phyloP scores from a whole-genome alignment of 441 rosid genomes.

The Euphorbia corollata region DNA sequence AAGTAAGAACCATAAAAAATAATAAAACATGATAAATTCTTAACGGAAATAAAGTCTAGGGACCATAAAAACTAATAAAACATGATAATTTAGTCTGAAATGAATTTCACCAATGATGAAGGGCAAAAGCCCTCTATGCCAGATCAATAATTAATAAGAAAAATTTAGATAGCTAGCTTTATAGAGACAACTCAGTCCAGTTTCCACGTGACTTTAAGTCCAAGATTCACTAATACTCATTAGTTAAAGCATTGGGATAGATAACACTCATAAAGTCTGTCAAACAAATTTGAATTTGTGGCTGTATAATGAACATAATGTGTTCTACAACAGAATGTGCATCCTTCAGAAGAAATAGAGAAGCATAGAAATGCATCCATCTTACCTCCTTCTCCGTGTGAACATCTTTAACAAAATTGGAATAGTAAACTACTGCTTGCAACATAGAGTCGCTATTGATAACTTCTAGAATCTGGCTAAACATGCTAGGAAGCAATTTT shows the following conservation, averaged over 20 bases:
- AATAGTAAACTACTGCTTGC: slow-evolving; percentile 66
- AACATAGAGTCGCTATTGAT: slow-evolving; percentile 62
- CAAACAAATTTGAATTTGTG: not conserved
- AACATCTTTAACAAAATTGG: slow-evolving; percentile 69
- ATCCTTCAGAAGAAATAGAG: not conserved
- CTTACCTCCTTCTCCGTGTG: slow-evolving; percentile 91
- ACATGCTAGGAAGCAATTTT: slow-evolving; percentile 73
- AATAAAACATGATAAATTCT: not conserved
- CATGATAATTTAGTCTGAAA: not conserved
- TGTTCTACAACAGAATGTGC: not conserved
- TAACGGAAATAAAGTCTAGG: slow-evolving; percentile 1
- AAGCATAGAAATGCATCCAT: not conserved
- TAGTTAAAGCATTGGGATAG: not conserved
- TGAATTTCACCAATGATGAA: not conserved
- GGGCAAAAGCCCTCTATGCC: not conserved
- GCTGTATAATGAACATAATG: not conserved
- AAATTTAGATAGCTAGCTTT: not conserved
- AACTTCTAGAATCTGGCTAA: slow-evolving; percentile 67
- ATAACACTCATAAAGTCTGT: not conserved
- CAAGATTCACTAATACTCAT: not conserved
- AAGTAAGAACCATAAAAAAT: too few relatives aligned
- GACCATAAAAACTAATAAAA: not conserved
- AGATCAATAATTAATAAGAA: not conserved
- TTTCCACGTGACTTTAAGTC: not conserved
- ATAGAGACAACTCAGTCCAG: not conserved